Evolutionary conservation across 1,284 basidiomycete species (phyloP).

Genomic region (Ceratobasidium papillatum): DNA sequence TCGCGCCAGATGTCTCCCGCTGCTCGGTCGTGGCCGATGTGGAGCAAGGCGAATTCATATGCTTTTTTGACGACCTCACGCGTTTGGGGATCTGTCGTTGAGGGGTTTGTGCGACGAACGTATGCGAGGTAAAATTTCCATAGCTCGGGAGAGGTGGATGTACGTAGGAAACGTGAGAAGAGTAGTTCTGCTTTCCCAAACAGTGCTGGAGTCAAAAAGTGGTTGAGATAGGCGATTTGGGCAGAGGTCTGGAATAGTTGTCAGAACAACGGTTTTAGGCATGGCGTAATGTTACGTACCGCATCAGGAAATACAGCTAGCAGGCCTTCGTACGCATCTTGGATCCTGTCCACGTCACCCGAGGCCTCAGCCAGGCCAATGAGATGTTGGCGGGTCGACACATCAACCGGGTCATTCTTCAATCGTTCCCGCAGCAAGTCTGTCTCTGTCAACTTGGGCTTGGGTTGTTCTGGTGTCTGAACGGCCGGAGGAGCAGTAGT

Average conservation of each 20-base stretch:
- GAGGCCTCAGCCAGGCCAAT: constrained; percentile 72
- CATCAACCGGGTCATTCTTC: constrained; percentile 66
- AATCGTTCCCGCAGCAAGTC: constrained; percentile 55
- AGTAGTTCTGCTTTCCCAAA: constrained; percentile 78
- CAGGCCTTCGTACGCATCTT: constrained; percentile 75
- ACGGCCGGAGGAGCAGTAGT: neutral
- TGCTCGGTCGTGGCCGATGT: constrained; percentile 78
- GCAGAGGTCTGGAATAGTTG: constrained; percentile 57
- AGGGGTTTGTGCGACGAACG: constrained; percentile 57
- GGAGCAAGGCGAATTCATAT: constrained; percentile 92
- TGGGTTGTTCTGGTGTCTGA: constrained; percentile 8
- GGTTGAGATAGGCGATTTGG: constrained; percentile 83
- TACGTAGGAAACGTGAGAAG: constrained; percentile 83
- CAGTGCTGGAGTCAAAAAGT: constrained; percentile 69
- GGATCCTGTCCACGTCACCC: constrained; percentile 72
- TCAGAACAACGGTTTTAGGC: neutral
- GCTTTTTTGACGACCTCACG: constrained; percentile 84
- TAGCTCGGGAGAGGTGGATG: constrained; percentile 83
- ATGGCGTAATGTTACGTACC: constrained; percentile 56
- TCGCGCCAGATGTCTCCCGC: constrained; percentile 66
- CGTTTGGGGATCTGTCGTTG: constrained; percentile 63
- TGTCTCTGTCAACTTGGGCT: constrained; percentile 31
- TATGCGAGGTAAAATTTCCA: constrained; percentile 89
- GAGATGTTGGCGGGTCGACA: constrained; percentile 72
- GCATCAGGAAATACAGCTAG: constrained; percentile 81